A percentile compares a stretch with the other conserved stretches of the same genome.
Conservation (phyloP, 345 rosid genomes). For the Erodium maritimum region DNA sequence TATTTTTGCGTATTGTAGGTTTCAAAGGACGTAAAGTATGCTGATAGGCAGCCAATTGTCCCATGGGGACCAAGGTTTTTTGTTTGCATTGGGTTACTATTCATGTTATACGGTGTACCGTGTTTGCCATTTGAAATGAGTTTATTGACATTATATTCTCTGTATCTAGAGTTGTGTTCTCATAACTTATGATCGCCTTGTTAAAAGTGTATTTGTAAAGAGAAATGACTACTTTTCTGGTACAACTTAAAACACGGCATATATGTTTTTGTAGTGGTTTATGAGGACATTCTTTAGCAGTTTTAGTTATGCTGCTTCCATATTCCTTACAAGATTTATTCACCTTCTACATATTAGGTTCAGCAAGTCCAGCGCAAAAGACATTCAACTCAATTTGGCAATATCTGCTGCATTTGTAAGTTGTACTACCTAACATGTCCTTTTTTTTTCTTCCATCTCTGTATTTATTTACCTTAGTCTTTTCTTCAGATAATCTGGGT, state of each 20-base stretch:
- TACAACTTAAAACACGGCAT: no score
- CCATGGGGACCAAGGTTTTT: slow-evolving; percentile 97
- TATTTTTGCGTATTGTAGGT: slow-evolving; percentile 43
- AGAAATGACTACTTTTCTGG: no score
- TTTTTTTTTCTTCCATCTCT: background rate
- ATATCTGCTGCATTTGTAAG: slow-evolving; percentile 90
- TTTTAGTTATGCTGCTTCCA: background rate
- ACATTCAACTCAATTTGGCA: slow-evolving; percentile 69
- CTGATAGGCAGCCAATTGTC: slow-evolving; percentile 88
- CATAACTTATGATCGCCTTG: no score
- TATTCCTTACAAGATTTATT: background rate
- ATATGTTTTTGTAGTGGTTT: no score
- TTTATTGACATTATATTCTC: background rate
- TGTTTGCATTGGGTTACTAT: background rate
- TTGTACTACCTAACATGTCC: slow-evolving; percentile 15
- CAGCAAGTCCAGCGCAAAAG: slow-evolving; percentile 53
- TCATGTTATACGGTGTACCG: no score
- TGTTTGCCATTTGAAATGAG: no score
- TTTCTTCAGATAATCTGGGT: slow-evolving; percentile 78
- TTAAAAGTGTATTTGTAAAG: no score
- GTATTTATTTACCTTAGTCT: slow-evolving; percentile 1
- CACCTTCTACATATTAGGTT: slow-evolving; percentile 31
- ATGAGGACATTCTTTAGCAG: no score
- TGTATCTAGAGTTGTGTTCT: background rate
- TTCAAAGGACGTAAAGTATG: slow-evolving; percentile 90